Evolutionary conservation across 2,329 filamentous ascomycete genomes (phyloP).

Genomic region (Sclerotinia sclerotiorum): DNA sequence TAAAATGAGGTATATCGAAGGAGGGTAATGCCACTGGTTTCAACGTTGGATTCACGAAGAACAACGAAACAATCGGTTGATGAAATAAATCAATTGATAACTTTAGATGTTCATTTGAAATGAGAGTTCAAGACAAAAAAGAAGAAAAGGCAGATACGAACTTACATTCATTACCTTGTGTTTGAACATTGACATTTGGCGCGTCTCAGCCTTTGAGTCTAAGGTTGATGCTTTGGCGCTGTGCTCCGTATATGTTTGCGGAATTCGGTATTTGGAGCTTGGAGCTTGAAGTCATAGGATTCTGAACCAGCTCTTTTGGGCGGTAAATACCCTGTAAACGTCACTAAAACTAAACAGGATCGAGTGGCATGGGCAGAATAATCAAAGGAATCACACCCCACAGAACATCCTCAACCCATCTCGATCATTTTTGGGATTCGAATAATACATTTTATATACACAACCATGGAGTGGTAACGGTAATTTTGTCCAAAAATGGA

Average conservation of each 20-base stretch:
- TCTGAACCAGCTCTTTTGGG: not conserved
- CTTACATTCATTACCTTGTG: slow-evolving; percentile 8
- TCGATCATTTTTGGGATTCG: slow-evolving; percentile 6
- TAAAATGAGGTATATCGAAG: not conserved
- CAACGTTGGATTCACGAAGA: not conserved
- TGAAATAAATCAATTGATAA: not conserved
- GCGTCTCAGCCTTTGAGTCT: not conserved
- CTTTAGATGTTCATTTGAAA: not conserved
- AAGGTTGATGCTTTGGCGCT: not conserved
- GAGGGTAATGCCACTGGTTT: slow-evolving; percentile 1
- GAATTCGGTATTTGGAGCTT: not conserved
- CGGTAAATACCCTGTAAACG: not conserved
- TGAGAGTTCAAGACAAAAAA: not conserved
- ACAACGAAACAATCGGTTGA: not conserved
- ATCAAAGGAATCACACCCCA: slow-evolving; percentile 10
- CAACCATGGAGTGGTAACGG: slow-evolving; percentile 22
- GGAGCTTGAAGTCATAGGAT: not conserved
- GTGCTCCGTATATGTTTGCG: not conserved
- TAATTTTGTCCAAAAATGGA: slow-evolving; percentile 50
- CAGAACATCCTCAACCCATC: slow-evolving; percentile 5
- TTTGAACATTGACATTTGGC: slow-evolving; percentile 1
- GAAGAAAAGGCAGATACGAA: not conserved
- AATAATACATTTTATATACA: slow-evolving; percentile 18
- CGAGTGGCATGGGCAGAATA: slow-evolving; percentile 19
- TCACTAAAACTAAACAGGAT: slow-evolving; percentile 9